Conservation (phyloP, 169 alveolate genomes). For the Toxoplasma gondii region DNA sequence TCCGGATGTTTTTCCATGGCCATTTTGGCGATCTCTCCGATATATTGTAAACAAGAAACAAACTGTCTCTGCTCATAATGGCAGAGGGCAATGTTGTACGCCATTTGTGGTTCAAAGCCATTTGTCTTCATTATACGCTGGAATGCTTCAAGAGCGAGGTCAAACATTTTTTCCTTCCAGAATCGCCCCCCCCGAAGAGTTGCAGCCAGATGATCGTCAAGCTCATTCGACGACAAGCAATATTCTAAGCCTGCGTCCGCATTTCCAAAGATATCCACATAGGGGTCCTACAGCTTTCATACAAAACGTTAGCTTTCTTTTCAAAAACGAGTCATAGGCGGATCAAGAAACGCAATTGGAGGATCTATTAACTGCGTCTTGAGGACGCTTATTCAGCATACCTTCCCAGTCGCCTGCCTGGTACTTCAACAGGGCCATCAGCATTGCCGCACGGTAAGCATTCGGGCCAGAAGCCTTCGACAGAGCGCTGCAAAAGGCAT, state of each 20-base stretch:
- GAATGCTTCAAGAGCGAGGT: background rate
- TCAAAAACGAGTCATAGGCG: no score
- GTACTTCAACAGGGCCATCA: background rate
- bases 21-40: background rate
- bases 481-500: background rate
- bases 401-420: background rate
- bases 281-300: no score
- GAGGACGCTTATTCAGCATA: background rate
- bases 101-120: background rate
- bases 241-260: background rate
- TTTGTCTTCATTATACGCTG: background rate
- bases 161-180: background rate
- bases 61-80: background rate
- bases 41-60: background rate
- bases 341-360: no score
- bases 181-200: background rate
- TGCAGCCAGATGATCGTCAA: background rate
- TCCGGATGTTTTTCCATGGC: background rate
- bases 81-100: slow-evolving; percentile 20
- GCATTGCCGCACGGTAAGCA: background rate
- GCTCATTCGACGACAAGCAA: background rate
- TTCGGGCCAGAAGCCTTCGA: background rate
- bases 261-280: no score
- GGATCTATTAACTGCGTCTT: no score
- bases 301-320: no score